phyloP scores from a whole-genome alignment of 2,329 filamentous ascomycete species.

The Cytospora schulzeri region DNA sequence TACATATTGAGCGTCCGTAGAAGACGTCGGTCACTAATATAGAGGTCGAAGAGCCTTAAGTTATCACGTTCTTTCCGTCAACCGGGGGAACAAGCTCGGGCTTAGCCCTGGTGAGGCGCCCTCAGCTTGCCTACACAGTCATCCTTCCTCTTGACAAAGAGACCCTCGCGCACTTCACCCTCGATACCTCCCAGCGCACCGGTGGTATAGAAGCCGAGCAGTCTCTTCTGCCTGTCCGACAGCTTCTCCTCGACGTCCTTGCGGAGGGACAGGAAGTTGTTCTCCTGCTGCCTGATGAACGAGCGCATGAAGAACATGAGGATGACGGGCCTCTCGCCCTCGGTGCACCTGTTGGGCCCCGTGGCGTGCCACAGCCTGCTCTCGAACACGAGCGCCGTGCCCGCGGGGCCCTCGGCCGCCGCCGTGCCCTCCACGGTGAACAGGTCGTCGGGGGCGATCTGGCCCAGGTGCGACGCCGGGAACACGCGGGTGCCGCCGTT shows the following conservation, averaged over 20 bases:
- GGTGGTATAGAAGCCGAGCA: constrained; percentile 33
- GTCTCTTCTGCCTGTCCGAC: constrained; percentile 31
- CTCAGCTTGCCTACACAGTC: constrained; percentile 26
- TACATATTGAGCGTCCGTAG: background rate
- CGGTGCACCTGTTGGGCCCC: constrained; percentile 32
- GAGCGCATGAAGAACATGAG: constrained; percentile 38
- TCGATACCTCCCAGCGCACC: constrained; percentile 32
- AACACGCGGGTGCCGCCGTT: constrained; percentile 36
- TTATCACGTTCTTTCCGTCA: no score
- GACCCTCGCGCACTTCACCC: constrained; percentile 31
- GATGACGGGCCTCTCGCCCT: constrained; percentile 33
- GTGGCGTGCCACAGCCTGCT: constrained; percentile 37
- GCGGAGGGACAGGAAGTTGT: constrained; percentile 35
- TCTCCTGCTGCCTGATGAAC: constrained; percentile 37
- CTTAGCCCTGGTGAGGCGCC: constrained; percentile 6
- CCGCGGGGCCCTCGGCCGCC: constrained; percentile 34
- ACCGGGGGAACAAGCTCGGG: rapidly evolving
- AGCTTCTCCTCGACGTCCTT: constrained; percentile 35
- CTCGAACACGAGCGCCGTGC: constrained; percentile 34
- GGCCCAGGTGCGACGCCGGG: constrained; percentile 31
- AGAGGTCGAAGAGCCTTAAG: background rate
- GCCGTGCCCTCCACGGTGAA: constrained; percentile 32
- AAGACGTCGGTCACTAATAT: background rate
- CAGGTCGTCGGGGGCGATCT: constrained; percentile 31
- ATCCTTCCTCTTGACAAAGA: constrained; percentile 29